Base-by-base conservation (phyloP, 2,329 filamentous ascomycete genomes). In the Cladophialophora chaetospira region DNA sequence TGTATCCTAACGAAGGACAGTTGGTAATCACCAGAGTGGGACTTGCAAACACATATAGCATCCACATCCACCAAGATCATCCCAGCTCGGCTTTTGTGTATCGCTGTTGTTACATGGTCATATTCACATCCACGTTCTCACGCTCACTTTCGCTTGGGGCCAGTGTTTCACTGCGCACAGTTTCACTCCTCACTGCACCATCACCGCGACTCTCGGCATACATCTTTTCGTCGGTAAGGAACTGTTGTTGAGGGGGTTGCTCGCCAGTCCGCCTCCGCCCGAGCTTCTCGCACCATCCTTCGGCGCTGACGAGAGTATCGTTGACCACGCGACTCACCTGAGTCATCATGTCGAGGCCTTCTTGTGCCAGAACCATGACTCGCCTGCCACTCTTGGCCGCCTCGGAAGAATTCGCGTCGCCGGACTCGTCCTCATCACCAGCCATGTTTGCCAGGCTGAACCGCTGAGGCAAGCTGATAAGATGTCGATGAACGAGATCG, bases 301-400 rank as follows among this genome's bases (percentile, higher is more conserved):
- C 93, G 0, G 94, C 94, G 66, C 89, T 94, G 53, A 89, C 83
- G 51, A 97, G 88, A 0, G 94, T 97, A 51, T 91, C 88, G 65
- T 95, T 89, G 6, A 97, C 82, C 1, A 97, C 89, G 4, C 87
- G 85, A 36, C 87, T 94, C 47, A 99, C 91, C 71, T 97, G 91
- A 1, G 85, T 83, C 81, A 97, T 91, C 88, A 97, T 96, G 65
- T 97, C 91, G 11, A 97, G 78, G 0, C 92, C 91, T 70, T 97
- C 93, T 67, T 88, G 88, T 5, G 93, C 93, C 49, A 97, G 84
- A 1, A 94, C 85, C 10, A 97, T 76, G 54, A 95, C 91, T 36
- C 88, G 82, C 65, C 91, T 87, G 0, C 90, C 91, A 49, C 76
- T 77, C 13, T 78, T 72, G 9, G 79, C 79, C 15, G 80, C 79